Percentiles rank a stretch among this genome's conserved stretches.
These are phyloP conservation scores for Kregervanrija fluxuum DNA, from an alignment of 805 yeast genomes.

Conservation along the genomic window DNA sequence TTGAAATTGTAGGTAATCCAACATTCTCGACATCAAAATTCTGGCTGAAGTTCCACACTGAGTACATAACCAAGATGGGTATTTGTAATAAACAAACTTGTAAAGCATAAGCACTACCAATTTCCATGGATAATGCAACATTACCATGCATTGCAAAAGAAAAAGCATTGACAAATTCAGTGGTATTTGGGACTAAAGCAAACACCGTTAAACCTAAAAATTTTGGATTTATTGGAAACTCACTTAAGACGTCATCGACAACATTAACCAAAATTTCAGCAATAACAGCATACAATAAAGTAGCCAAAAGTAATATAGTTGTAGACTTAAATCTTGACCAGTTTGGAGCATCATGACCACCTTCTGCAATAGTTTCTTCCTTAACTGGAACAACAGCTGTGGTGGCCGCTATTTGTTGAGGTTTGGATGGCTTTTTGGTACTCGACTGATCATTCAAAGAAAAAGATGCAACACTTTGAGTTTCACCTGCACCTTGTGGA, in stretches of 20 bases:
- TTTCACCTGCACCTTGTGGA: constrained; percentile 8
- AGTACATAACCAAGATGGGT: constrained; percentile 79
- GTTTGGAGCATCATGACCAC: constrained; percentile 94
- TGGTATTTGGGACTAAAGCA: constrained; percentile 94
- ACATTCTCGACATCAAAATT: constrained; percentile 1
- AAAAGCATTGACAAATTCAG: constrained; percentile 94
- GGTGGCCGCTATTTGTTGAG: constrained; percentile 5
- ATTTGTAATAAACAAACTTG: constrained; percentile 93
- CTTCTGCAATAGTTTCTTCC: constrained; percentile 22
- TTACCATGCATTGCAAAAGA: constrained; percentile 95
- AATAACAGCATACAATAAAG: constrained; percentile 81
- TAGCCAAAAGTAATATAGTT: constrained; percentile 73
- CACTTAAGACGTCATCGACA: constrained; percentile 77
- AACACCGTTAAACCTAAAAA: constrained; percentile 89
- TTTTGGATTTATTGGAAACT: constrained; percentile 82
- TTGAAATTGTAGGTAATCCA: constrained; percentile 9
- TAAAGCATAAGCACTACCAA: constrained; percentile 94
- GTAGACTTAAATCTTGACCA: constrained; percentile 89
- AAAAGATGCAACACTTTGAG: constrained; percentile 22
- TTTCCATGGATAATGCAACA: constrained; percentile 94
- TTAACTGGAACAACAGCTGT: constrained; percentile 1
- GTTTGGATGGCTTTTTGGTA: constrained; percentile 3
- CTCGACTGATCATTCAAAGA: constrained; percentile 12
- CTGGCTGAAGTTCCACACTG: constrained; percentile 37
- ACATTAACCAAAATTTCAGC: constrained; percentile 93